phyloP scores from a whole-genome alignment of 495 filamentous ascomycete species.

The Trichoderma asperelloides region DNA sequence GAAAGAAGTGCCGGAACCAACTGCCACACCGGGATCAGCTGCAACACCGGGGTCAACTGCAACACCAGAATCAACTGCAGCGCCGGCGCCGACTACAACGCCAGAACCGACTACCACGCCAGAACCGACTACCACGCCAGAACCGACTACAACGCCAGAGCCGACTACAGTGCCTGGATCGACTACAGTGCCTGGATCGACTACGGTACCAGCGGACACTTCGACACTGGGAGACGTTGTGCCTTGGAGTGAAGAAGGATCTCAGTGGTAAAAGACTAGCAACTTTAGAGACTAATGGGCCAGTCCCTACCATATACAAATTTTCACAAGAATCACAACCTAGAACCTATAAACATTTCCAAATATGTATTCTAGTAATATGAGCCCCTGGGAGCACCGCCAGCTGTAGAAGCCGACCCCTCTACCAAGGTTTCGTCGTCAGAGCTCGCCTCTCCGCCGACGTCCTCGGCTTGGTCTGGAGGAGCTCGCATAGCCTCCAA shows the following conservation, averaged over 20 bases:
- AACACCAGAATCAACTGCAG: too few species aligned
- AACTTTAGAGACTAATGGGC: background rate
- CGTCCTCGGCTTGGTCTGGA: conserved; percentile 44
- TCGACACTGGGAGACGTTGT: too few species aligned
- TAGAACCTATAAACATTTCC: background rate
- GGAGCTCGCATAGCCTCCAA: conserved; percentile 44
- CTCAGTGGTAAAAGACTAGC: background rate
- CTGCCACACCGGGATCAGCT: background rate
- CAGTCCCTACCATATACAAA: background rate
- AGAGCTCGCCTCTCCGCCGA: conserved; percentile 31
- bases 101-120: too few species aligned
- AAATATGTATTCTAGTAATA: background rate
- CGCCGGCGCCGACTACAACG: too few species aligned
- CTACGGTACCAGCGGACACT: too few species aligned
- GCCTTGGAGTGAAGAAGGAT: too few species aligned
- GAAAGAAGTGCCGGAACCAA: background rate
- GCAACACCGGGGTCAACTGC: background rate
- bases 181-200: too few species aligned
- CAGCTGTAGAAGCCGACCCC: background rate
- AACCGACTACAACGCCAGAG: too few species aligned
- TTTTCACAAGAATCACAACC: background rate
- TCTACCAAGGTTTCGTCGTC: conserved; percentile 30
- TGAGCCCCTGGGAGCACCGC: background rate
- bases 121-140: too few species aligned
- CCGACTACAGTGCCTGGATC: too few species aligned